phyloP scores from a whole-genome alignment of 1,139 yeast species.

The Spathaspora sp. region DNA sequence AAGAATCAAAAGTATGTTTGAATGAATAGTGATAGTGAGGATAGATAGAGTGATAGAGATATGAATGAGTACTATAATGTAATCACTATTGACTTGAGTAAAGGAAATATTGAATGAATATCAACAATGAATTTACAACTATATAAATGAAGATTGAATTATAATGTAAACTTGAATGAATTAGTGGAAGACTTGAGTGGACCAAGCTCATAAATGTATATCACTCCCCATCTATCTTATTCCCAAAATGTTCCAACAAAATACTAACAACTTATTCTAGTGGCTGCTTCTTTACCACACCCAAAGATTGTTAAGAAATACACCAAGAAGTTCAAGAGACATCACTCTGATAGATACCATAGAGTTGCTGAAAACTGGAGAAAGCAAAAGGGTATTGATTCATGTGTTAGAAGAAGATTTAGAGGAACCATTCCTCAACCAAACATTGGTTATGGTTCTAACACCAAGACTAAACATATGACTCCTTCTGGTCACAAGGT shows the following conservation, averaged over 20 bases:
- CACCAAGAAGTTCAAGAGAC: slow-evolving; percentile 99
- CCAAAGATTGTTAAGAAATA: slow-evolving; percentile 99
- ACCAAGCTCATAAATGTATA: too few species aligned
- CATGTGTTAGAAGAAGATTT: slow-evolving; percentile 99
- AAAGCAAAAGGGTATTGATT: slow-evolving; percentile 99
- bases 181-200: too few species aligned
- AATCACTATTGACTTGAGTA: neutral
- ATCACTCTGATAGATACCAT: slow-evolving; percentile 99
- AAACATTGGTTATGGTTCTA: slow-evolving; percentile 99
- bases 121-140: neutral
- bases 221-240: neutral
- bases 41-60: neutral
- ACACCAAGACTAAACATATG: slow-evolving; percentile 97
- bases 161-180: too few species aligned
- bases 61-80: neutral
- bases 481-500: slow-evolving; percentile 98
- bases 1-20: slow-evolving; percentile 3
- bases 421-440: slow-evolving; percentile 99
- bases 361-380: slow-evolving; percentile 99
- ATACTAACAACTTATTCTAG: slow-evolving; percentile 21
- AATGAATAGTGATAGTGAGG: neutral
- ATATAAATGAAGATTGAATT: neutral
- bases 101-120: neutral
- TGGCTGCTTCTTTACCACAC: slow-evolving; percentile 98
- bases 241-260: too few species aligned